phyloP scores from a whole-genome alignment of 345 rosid species.

The Garcia nutans region DNA sequence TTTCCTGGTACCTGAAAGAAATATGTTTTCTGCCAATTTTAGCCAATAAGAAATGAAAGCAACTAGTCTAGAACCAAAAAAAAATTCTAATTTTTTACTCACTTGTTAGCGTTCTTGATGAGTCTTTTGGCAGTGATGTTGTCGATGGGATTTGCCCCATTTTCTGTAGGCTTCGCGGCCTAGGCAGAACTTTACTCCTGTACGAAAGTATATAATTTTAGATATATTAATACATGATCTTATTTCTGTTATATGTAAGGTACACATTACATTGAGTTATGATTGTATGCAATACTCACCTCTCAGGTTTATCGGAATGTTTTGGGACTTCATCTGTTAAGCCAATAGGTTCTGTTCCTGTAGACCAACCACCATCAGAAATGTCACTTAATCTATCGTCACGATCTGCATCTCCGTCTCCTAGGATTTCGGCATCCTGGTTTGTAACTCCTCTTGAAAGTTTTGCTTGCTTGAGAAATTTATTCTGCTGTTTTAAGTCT shows the following conservation, averaged over 20 bases:
- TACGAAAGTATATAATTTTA: not conserved
- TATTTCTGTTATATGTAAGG: no score
- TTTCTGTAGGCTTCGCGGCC: slow-evolving; percentile 35
- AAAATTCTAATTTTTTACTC: slow-evolving; percentile 19
- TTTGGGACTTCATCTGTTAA: slow-evolving; percentile 35
- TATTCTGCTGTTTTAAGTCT: slow-evolving; percentile 21
- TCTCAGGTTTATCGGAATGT: slow-evolving; percentile 34
- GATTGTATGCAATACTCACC: slow-evolving; percentile 30
- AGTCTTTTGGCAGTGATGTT: slow-evolving; percentile 14
- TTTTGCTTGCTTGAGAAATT: slow-evolving; percentile 23
- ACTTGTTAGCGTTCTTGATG: slow-evolving; percentile 41
- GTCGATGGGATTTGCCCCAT: slow-evolving; percentile 23
- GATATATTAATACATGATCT: no score
- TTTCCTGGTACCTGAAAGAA: slow-evolving; percentile 43
- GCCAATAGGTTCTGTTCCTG: slow-evolving; percentile 44
- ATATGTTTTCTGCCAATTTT: not conserved
- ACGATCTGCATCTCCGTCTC: slow-evolving; percentile 35
- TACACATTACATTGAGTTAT: no score
- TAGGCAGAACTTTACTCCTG: slow-evolving; percentile 30
- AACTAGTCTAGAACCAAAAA: not conserved
- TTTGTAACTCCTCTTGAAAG: not conserved
- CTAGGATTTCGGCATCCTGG: slow-evolving; percentile 25
- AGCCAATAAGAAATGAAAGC: not conserved
- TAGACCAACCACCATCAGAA: slow-evolving; percentile 47
- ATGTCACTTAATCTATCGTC: slow-evolving; percentile 41